Evolutionary conservation across 495 filamentous ascomycete species (phyloP), one percentile per base, ranked within the genome.

Genomic region (Penicillium simplicissimum): DNA sequence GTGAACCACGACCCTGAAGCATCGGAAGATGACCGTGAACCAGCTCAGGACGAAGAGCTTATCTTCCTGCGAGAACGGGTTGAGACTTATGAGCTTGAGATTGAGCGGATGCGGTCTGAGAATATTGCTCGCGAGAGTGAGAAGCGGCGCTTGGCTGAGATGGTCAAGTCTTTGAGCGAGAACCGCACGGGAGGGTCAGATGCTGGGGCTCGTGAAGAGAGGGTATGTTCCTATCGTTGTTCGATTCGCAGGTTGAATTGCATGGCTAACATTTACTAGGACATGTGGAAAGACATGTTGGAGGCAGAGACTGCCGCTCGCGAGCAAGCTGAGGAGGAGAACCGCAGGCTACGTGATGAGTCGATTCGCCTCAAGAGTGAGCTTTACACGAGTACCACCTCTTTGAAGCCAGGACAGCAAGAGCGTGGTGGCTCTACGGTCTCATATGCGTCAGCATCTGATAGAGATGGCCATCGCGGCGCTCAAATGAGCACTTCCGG

Each of bases 221-320:
- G 93, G 59, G 85, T 85, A 64, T 72, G 76, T 52, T 19, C 23
- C 23, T 33, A 56, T 5, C 35, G 0, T 8, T 25, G 8, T 23
- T n/a, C 17, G 11, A n/a, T 2, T 28, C 7, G 13, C 5, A 21
- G 10, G 8, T 13, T 23, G 17, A 15, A 5, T 19, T 37, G 15
- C 31, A 0, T 31, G 23, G 52, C 60, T 63, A 38, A 65, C 28
- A 23, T 62, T 8, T 52, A 58, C 23, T 36, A 84, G 81, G 90
- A 93, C 52, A 93, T 97, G 76, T 96, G 90, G 88, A 95, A 94
- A 70, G 94, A 98, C 68, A 86, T 97, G 66, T 82, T 96, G n/a
- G 92, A 97, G 66, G 89, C 93, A 48, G 95, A 98, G 72, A 94
- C 91, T 7, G 86, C 90, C 1, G 85, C 93, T 55, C 85, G 95